Conservation (phyloP, 2,329 filamentous ascomycete species). For the Nigrospora osmanthi region DNA sequence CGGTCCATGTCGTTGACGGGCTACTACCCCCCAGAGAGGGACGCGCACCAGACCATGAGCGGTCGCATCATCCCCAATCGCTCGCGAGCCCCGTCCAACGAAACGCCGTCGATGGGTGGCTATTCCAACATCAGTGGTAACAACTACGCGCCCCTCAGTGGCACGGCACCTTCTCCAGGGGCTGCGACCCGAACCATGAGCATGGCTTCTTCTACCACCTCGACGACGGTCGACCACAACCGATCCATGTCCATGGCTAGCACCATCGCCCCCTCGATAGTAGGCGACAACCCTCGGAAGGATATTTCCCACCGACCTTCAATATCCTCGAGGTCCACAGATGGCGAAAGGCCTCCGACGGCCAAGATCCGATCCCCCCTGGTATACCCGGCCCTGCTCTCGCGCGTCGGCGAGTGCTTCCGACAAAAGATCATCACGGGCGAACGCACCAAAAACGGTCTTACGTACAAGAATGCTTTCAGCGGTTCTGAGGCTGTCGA, state of each 20-base stretch:
- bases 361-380: conserved; percentile 67
- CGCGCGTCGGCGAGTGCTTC: conserved; percentile 89
- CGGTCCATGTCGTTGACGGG: conserved; percentile 94
- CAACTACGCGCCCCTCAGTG: conserved; percentile 24
- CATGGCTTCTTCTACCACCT: conserved; percentile 49
- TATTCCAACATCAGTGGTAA: conserved; percentile 27
- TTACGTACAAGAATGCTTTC: conserved; percentile 96
- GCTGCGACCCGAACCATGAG: conserved; percentile 52
- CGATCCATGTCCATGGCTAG: conserved; percentile 93
- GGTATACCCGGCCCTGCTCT: conserved; percentile 89
- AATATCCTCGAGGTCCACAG: conserved; percentile 43
- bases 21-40: conserved; percentile 64
- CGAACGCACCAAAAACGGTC: conserved; percentile 90
- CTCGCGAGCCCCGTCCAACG: conserved; percentile 34
- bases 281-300: conserved; percentile 47
- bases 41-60: conserved; percentile 86
- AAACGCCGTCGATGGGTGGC: conserved; percentile 25
- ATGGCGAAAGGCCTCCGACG: conserved; percentile 48
- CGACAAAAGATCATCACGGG: conserved; percentile 77
- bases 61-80: conserved; percentile 83
- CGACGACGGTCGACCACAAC: conserved; percentile 33
- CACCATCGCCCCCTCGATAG: conserved; percentile 61
- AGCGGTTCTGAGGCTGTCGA: conserved; percentile 94
- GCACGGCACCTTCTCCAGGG: conserved; percentile 39
- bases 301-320: conserved; percentile 47